phyloP scores from a whole-genome alignment of 1,284 basidiomycete species.

The Neonothopanus nambi region DNA sequence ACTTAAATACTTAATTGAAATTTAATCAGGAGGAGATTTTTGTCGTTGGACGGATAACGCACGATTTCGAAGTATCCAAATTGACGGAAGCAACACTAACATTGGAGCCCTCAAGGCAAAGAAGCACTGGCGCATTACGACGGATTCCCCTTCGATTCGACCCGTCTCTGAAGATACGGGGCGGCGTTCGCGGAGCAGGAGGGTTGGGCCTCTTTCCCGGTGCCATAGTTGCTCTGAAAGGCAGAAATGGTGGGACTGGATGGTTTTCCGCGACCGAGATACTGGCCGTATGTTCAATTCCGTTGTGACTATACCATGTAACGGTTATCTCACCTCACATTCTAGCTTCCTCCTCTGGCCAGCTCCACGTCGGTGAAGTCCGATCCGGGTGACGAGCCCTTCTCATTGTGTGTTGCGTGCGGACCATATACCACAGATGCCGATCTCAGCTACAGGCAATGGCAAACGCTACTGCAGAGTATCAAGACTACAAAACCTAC shows the following conservation, averaged over 20 bases:
- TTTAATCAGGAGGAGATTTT: constrained; percentile 64
- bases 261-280: constrained; percentile 87
- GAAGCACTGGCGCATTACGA: constrained; percentile 61
- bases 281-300: constrained; percentile 57
- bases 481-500: constrained; percentile 67
- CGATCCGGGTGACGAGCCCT: constrained; percentile 39
- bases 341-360: constrained; percentile 50
- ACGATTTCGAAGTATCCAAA: constrained; percentile 72
- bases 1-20: no score
- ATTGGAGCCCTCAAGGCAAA: constrained; percentile 81
- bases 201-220: constrained; percentile 87
- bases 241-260: constrained; percentile 88
- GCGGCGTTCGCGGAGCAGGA: constrained; percentile 62
- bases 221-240: constrained; percentile 84
- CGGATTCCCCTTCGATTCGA: constrained; percentile 76
- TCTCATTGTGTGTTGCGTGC: constrained; percentile 70
- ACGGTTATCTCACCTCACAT: neutral
- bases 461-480: constrained; percentile 59
- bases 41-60: constrained; percentile 80
- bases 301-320: constrained; percentile 13
- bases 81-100: constrained; percentile 73
- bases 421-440: constrained; percentile 84
- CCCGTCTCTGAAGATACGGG: constrained; percentile 64
- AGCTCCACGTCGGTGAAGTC: constrained; percentile 33
- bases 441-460: constrained; percentile 76